phyloP scores from a whole-genome alignment of 1,139 yeast species.

The Yamadazyma membranifaciens region DNA sequence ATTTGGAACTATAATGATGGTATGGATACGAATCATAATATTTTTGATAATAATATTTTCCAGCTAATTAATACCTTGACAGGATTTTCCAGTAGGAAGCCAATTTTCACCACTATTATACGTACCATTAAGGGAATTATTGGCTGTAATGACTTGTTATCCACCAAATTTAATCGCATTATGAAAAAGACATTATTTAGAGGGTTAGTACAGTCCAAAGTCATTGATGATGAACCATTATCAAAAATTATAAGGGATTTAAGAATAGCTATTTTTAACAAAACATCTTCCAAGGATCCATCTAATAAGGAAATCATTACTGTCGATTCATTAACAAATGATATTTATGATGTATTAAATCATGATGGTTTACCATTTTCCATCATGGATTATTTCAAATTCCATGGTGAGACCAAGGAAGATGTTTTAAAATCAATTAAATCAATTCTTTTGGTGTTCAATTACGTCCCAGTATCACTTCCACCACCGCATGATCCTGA shows the following conservation, averaged over 20 bases:
- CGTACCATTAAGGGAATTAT: constrained; percentile 13
- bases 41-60: constrained; percentile 22
- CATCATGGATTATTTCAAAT: constrained; percentile 10
- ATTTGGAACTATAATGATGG: constrained; percentile 10
- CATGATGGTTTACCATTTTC: constrained; percentile 12
- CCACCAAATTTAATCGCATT: constrained; percentile 19
- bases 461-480: constrained; percentile 9
- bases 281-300: constrained; percentile 5
- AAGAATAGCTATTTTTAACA: constrained; percentile 21
- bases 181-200: constrained; percentile 16
- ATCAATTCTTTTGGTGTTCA: constrained; percentile 22
- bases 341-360: constrained; percentile 15
- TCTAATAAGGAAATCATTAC: background rate
- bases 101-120: constrained; percentile 23
- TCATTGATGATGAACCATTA: constrained; percentile 19
- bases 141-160: constrained; percentile 13
- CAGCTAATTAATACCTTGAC: constrained; percentile 27
- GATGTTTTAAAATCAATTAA: constrained; percentile 17
- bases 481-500: background rate
- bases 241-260: constrained; percentile 20
- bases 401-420: constrained; percentile 17
- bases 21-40: constrained; percentile 6
- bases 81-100: constrained; percentile 27
- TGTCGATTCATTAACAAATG: constrained; percentile 11
- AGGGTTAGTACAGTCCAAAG: constrained; percentile 14